Evolutionary conservation across 495 filamentous ascomycete species (phyloP).

Genomic region (Mytilinidion resinicola): DNA sequence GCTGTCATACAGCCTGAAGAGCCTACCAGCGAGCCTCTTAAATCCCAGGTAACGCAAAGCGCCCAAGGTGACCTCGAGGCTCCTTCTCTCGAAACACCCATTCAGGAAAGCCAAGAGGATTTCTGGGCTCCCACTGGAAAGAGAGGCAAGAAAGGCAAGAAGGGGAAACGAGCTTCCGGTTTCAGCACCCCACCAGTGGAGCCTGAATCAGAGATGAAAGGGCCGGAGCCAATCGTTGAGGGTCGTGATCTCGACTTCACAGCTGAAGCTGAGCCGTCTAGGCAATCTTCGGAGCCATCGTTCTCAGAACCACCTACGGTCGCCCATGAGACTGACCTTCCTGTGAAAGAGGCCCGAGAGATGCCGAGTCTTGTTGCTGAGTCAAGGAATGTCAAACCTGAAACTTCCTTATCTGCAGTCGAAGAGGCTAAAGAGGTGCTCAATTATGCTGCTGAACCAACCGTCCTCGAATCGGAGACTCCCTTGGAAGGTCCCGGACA

Average conservation of each 20-base stretch:
- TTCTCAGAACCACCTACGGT: not conserved
- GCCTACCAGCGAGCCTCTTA: too few relatives aligned
- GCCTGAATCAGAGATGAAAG: not conserved
- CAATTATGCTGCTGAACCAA: not conserved
- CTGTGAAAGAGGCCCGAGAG: not conserved
- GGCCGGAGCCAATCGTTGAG: not conserved
- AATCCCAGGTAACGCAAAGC: too few relatives aligned
- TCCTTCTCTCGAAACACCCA: not conserved
- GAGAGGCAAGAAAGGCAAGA: constrained; percentile 28
- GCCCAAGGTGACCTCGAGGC: not conserved
- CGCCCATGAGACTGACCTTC: not conserved
- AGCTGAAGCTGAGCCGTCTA: not conserved
- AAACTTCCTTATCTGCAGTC: not conserved
- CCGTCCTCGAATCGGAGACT: not conserved
- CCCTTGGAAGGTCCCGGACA: not conserved
- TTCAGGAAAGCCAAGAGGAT: not conserved
- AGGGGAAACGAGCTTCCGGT: constrained; percentile 7
- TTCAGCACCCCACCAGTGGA: not conserved
- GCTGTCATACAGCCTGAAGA: not conserved
- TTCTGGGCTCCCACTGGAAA: constrained; percentile 1
- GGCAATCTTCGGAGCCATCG: not conserved
- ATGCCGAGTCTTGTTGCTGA: not conserved
- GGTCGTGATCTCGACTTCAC: not conserved
- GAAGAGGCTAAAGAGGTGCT: not conserved
- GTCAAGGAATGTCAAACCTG: not conserved